Base-by-base conservation (phyloP, 306 rosid species). In the Gynostemma pentaphyllum region DNA sequence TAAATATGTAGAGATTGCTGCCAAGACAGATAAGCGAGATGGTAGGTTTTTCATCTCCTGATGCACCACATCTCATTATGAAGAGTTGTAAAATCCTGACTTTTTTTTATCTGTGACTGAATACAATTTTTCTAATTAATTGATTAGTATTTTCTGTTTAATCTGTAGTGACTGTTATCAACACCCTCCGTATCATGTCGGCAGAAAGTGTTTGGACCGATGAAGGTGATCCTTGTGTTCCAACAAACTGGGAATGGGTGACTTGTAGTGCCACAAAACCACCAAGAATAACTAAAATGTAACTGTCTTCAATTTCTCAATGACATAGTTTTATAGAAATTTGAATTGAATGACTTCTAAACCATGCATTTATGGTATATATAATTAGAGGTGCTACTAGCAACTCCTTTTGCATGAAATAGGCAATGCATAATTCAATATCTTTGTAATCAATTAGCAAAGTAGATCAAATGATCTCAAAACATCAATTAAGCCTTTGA, bases 191-290 rank as follows among this genome's bases (percentile, higher is more conserved):
- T 51, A 62, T 32, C 63, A 71, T 82, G 80, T 86, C 90, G 9
- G 60, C 69, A 9, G 90, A 79, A 59, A 75, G 54, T 27, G 54
- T 42, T 65, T 79, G 34, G n/a, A 72, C 70, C 45, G 69, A 83
- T 11, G 88, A 85, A 79, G 96, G 99, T 5, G 96, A 88, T 78
- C 96, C 96, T 15, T 92, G 99, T 71, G 80, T 81, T 72, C 99
- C 99, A 28, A 82, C 88, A 51, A 79, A 61, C 22, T 92, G 99
- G 99, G 96, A 86, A 45, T 84, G 95, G 95, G 67, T 92, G 66
- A 79, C 82, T 49, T 92, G 96, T 56, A 84, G 90, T 77, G 51
- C 81, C 9, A 55, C 71, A 34, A 16, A 73, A 26, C 84, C 87
- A 26, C 83, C 78, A 15, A 86, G 95, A 88, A 76, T 92, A 41